A percentile compares a stretch with the other conserved stretches of the same genome.
These are phyloP conservation scores for Geotrichum restrictum DNA, from an alignment of 1,139 yeast species.

Conservation along the genomic window DNA sequence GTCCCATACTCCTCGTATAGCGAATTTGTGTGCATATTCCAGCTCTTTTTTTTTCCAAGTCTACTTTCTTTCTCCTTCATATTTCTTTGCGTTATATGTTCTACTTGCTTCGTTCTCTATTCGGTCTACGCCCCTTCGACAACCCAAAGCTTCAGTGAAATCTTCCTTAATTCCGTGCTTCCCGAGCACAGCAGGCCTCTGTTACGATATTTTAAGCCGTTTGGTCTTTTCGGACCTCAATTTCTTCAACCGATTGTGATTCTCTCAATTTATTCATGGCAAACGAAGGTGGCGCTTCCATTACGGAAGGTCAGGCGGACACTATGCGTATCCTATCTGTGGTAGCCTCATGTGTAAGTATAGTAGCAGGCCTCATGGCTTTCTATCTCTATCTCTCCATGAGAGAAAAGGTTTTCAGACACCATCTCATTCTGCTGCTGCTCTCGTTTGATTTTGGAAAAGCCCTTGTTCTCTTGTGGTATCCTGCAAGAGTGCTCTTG, in stretches of 20 bases:
- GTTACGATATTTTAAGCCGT: background rate
- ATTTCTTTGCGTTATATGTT: too few relatives aligned
- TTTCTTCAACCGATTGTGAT: background rate
- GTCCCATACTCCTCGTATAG: too few relatives aligned
- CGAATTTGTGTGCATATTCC: too few relatives aligned
- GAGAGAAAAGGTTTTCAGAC: constrained; percentile 35
- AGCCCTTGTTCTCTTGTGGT: constrained; percentile 64
- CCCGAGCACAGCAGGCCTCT: too few relatives aligned
- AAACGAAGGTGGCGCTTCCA: background rate
- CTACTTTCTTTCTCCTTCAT: too few relatives aligned
- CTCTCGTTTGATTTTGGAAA: constrained; percentile 70
- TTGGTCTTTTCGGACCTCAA: background rate
- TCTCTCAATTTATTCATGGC: background rate
- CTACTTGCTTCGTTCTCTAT: too few relatives aligned
- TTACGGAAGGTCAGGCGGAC: constrained; percentile 24
- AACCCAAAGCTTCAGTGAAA: too few relatives aligned
- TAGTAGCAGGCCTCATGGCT: constrained; percentile 34
- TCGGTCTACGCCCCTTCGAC: too few relatives aligned
- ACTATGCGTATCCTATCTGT: constrained; percentile 32
- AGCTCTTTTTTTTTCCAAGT: too few relatives aligned
- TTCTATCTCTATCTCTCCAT: constrained; percentile 35
- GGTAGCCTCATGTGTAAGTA: constrained; percentile 32
- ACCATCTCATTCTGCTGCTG: constrained; percentile 56
- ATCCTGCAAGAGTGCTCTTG: constrained; percentile 60
- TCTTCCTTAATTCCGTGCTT: too few relatives aligned